Evolutionary conservation across 2,329 filamentous ascomycete species (phyloP), one percentile per base, ranked within the genome.

Genomic region (Curvularia sp.): DNA sequence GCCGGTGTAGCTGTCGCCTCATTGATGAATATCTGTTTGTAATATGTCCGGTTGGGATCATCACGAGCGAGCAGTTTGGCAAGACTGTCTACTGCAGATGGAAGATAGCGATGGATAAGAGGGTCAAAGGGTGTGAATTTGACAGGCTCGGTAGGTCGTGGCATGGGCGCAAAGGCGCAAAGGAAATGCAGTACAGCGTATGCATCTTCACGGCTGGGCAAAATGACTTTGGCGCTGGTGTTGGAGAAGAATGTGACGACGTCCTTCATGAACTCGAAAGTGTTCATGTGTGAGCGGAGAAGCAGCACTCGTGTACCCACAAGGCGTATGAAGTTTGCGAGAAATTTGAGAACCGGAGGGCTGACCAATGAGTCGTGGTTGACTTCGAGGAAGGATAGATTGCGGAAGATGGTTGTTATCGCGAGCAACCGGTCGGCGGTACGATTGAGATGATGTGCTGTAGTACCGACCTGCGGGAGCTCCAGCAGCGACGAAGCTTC

Each of bases 231-330:
- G 47, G 91, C 87, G 7, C 93, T 88, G 48, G 96, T 87, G 75
- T 99, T 98, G 56, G 94, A 97, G 54, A 99, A 82, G 65, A 96
- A 88, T 15, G 92, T 89, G 57, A 98, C 87, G 30, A 93, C 83
- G 75, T 99, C 95, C 79, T 99, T 99, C 91, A 97, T 96, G 70
- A 98, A 94, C 77, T 99, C 95, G 65, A 97, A 82, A 0, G 91
- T 95, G 77, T 97, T 97, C 71, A 86, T 83, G 65, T 95, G 86
- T 3, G 88, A 92, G 39, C 92, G 88, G 42, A 98, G 80, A 30
- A 98, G 84, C 84, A 94, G 91, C 67, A 92, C 92, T 13, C 93
- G 89, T 4, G 93, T 97, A 30, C 94, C 95, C 13, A 98, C 83
- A 65, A 95, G 91, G 59, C 93, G 85, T 62, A 98, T 93, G 4